Evolutionary conservation across 176 grass and related monocot genomes (phyloP), one percentile per base, ranked within the genome.

Genomic region (Melocanna baccifera): DNA sequence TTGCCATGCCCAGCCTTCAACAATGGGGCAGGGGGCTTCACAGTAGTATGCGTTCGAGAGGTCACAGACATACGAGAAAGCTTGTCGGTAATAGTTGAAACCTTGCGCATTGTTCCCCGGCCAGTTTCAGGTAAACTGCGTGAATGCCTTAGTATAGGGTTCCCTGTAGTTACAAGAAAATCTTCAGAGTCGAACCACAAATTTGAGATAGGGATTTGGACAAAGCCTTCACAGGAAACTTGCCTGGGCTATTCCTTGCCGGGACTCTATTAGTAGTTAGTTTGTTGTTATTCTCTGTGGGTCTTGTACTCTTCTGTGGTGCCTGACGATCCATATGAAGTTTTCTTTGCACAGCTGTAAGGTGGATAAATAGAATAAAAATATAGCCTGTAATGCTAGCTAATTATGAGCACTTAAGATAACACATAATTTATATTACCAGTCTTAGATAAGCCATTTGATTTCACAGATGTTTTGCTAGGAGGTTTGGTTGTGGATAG

Each of bases 281-380:
- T 86, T 88, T 96, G 40, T 51, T 87, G 76, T 58, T 88, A 79
- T 78, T 95, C 73, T 93, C 91, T 1, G 81, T 84, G 43, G 91
- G 32, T 53, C 83, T 91, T 63, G 75, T 84, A 77, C 19, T 89
- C 83, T 94, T 99, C 32, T 83, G 88, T 28, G 88, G 69, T 66
- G 71, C 81, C 88, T 88, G 93, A 16, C 88, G 90, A 75, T 92
- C 89, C 83, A 99, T 81, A 46, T 94, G 85, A 83, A 99, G 88
- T 88, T 99, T 99, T 83, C 97, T 89, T 86, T 99, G 97, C 30
- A 91, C 93, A 64, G 90, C 97, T 99, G 83, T 15, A 78, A 72
- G 56, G 81, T 74, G 9, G 13, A 70, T 67, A 76, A 34, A 20
- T 42, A 61, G 12, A 85, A 69, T 50, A 4, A 78, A 50, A 77